Percentiles rank a stretch among this genome's conserved stretches.
phyloP scores from a whole-genome alignment of 2,329 filamentous ascomycete species.

The Cercospora sp. region DNA sequence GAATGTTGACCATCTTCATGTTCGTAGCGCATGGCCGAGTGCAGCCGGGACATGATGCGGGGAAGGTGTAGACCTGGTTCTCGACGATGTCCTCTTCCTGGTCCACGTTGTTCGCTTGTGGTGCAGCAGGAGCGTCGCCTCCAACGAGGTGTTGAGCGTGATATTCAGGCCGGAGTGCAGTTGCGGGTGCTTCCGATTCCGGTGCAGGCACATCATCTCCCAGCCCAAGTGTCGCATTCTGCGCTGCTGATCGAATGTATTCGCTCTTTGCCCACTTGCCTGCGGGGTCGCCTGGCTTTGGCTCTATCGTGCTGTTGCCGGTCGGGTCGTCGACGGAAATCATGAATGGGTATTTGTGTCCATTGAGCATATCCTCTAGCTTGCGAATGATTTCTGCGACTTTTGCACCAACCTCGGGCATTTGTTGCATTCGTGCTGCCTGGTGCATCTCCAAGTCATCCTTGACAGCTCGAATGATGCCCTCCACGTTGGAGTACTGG shows the following conservation, averaged over 20 bases:
- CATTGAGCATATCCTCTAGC: conserved; percentile 73
- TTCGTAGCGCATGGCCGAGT: conserved; percentile 82
- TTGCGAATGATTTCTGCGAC: conserved; percentile 74
- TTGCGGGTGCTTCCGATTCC: conserved; percentile 54
- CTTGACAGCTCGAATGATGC: conserved; percentile 74
- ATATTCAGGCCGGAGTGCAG: conserved; percentile 57
- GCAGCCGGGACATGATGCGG: conserved; percentile 88
- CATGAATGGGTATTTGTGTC: conserved; percentile 81
- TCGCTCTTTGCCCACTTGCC: conserved; percentile 88
- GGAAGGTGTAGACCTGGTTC: conserved; percentile 90
- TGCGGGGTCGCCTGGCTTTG: conserved; percentile 71
- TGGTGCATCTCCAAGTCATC: conserved; percentile 82
- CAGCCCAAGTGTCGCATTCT: conserved; percentile 84
- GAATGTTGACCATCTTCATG: conserved; percentile 99
- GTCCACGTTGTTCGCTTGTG: conserved; percentile 45
- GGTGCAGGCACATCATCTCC: conserved; percentile 48
- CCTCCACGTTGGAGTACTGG: conserved; percentile 91
- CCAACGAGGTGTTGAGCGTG: conserved; percentile 47
- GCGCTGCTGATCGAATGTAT: conserved; percentile 77
- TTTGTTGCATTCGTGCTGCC: conserved; percentile 72
- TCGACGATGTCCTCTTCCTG: conserved; percentile 75
- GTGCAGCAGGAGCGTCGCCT: conserved; percentile 17
- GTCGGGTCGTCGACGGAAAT: conserved; percentile 85
- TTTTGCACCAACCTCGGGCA: conserved; percentile 76
- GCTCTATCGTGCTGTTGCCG: conserved; percentile 95